These are phyloP conservation scores for Didymella exigua DNA, from an alignment of 2,329 filamentous ascomycete species.

Conservation along the genomic window DNA sequence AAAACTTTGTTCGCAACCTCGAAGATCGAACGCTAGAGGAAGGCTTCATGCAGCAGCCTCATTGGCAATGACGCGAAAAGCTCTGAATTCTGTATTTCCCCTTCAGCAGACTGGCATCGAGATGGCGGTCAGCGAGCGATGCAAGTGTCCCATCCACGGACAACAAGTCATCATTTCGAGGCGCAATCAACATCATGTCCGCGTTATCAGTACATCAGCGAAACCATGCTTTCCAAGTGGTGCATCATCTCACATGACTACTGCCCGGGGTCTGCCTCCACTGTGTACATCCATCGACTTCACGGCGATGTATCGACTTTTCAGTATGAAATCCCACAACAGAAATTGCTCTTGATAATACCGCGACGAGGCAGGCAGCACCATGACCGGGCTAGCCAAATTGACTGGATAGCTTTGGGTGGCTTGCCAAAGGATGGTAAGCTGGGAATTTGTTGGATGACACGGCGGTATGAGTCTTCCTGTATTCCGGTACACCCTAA, in stretches of 20 bases:
- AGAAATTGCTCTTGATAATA: background rate
- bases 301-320: conserved; percentile 12
- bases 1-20: conserved; percentile 92
- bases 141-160: background rate
- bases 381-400: conserved; percentile 1
- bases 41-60: conserved; percentile 74
- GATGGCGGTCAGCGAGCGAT: background rate
- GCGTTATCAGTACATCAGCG: background rate
- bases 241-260: background rate
- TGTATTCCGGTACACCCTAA: background rate
- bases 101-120: conserved; percentile 3
- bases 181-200: background rate
- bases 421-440: background rate
- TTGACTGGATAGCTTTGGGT: conserved; percentile 9
- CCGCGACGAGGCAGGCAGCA: background rate
- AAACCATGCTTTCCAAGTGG: background rate
- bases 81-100: conserved; percentile 1
- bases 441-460: conserved; percentile 7
- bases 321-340: background rate
- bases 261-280: background rate
- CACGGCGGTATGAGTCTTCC: background rate
- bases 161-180: conserved; percentile 18
- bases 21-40: conserved; percentile 95
- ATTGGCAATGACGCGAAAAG: conserved; percentile 65
- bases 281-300: background rate